Percentiles rank a stretch among this genome's conserved stretches.
Conservation (phyloP, 139 green algal species). For the Chlorokybus atmophyticus region DNA sequence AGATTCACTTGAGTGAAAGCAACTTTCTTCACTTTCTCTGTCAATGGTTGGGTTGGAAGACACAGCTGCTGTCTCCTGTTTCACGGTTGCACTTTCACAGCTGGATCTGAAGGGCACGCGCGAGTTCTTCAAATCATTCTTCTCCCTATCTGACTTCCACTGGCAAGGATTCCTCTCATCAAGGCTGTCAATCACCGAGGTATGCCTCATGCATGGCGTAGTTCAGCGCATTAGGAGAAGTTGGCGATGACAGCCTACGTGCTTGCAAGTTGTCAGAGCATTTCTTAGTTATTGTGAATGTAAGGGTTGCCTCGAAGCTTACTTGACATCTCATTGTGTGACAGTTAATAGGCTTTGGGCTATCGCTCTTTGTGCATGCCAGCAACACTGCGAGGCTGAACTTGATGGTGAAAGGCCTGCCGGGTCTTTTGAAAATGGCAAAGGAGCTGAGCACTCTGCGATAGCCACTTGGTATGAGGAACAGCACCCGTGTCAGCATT, state of each 20-base stretch:
- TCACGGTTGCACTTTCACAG: too few species aligned
- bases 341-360: conserved; percentile 16
- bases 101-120: conserved; percentile 54
- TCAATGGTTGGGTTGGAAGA: not conserved
- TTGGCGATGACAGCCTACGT: not conserved
- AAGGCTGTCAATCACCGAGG: conserved; percentile 11
- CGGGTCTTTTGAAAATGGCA: conserved; percentile 4
- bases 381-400: conserved; percentile 10
- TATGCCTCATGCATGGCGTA: not conserved
- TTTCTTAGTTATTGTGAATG: conserved; percentile 1
- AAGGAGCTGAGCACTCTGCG: too few species aligned
- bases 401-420: conserved; percentile 12
- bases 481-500: too few species aligned
- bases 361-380: conserved; percentile 11
- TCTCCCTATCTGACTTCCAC: conserved; percentile 68
- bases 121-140: conserved; percentile 93
- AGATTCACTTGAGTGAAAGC: not conserved
- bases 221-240: not conserved
- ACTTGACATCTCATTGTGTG: not conserved
- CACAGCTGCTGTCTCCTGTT: conserved; percentile 1
- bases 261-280: not conserved
- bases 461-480: too few species aligned
- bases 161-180: conserved; percentile 94
- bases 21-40: not conserved
- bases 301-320: not conserved